Evolutionary conservation across 768 basidiomycete genomes (phyloP).

Genomic region (Panellus pusillus): DNA sequence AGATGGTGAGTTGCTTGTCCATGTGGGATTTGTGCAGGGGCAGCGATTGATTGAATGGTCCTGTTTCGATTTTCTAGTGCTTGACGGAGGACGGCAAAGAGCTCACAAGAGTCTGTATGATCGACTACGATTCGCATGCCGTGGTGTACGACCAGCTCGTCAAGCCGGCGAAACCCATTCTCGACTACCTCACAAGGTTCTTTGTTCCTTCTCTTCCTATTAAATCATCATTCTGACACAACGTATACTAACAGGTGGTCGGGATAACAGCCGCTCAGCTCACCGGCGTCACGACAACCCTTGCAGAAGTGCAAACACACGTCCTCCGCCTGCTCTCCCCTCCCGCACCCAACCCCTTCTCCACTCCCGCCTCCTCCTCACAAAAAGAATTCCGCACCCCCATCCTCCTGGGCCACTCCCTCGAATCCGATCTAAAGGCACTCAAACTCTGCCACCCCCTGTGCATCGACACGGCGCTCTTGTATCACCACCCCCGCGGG

Average conservation of each 20-base stretch:
- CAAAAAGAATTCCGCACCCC: no score
- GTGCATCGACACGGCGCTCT: conserved; percentile 89
- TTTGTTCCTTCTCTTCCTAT: background rate
- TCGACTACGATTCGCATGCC: conserved; percentile 71
- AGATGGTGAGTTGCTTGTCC: no score
- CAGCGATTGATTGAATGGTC: no score
- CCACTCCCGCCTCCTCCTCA: no score
- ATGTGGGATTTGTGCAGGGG: no score
- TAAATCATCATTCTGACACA: background rate
- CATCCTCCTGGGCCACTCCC: conserved; percentile 91
- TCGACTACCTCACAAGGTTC: conserved; percentile 91
- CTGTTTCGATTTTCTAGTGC: no score
- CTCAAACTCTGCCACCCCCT: conserved; percentile 83
- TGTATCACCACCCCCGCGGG: conserved; percentile 92
- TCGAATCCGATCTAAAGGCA: conserved; percentile 91
- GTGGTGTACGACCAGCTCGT: conserved; percentile 89
- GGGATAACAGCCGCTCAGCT: conserved; percentile 85
- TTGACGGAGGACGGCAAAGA: conserved; percentile 88
- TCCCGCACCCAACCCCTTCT: conserved; percentile 44
- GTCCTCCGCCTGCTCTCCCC: conserved; percentile 64
- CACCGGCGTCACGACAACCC: conserved; percentile 68
- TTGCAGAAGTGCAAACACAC: conserved; percentile 74
- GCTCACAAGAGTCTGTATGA: conserved; percentile 79
- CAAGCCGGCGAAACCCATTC: conserved; percentile 79
- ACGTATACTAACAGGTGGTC: conserved; percentile 66